Evolutionary conservation across 2,329 filamentous ascomycete genomes (phyloP), one percentile per base, ranked within the genome.

Genomic region (Decorospora gaudefroyi): DNA sequence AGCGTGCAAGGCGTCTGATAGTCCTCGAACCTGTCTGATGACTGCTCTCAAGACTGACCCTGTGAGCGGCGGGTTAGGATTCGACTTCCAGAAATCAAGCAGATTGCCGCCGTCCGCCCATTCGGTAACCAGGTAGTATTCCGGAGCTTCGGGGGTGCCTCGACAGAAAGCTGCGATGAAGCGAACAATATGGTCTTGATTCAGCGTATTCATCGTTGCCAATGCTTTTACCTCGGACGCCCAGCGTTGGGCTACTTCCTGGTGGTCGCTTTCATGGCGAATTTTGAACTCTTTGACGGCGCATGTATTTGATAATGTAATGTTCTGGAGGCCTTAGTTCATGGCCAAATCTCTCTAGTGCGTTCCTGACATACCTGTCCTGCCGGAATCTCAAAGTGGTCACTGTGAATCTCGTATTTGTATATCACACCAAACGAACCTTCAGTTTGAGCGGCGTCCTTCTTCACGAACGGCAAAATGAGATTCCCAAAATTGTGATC

Each of bases 71-170:
- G 51, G 55, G 1, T 21, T 7, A 17, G 43, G 49, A 3, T 13
- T 39, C 3, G 5, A 17, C 2, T 55, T 37, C 56, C 58, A 62
- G 4, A 59, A 31, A 29, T 47, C 22, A 3, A 33, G 16, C 5
- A 63, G 50, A 31, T 55, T 62, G 2, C 58, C 58, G 0, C 52
- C 54, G 7, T 61, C 44, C 0, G 59, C 59, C 58, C 58, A 63
- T n/a, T 57, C 45, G 7, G 55, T 53, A 8, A 61, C 51, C 1
- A 63, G 9, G 25, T 55, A 60, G 6, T 60, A 41, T 13, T 41
- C 45, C 1, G 18, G 11, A 4, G 29, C 39, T 2, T 32, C 25
- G 6, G 18, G 1, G 4, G 23, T 16, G 13, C 41, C 15, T 8
- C 26, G 23, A 11, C 53, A 32, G 11, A 59, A 57, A 12, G 53